Conservation (phyloP, 2,329 filamentous ascomycete species). For the Grosmannia huntii region DNA sequence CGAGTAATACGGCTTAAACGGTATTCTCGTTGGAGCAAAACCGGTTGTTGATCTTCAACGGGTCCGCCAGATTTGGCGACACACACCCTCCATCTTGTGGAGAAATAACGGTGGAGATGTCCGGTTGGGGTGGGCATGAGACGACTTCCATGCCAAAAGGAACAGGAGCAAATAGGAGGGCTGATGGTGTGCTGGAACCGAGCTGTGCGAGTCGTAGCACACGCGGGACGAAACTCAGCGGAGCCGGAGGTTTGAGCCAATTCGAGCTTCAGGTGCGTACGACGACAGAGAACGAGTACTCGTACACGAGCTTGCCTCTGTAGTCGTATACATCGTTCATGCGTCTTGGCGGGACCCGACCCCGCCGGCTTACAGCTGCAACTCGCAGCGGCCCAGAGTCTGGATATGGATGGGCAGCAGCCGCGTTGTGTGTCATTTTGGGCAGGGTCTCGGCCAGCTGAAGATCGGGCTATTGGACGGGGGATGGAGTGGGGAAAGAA, state of each 20-base stretch:
- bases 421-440: background rate
- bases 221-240: background rate
- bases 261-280: background rate
- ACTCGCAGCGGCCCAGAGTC: background rate
- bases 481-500: background rate
- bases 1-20: background rate
- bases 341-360: background rate
- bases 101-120: slow-evolving; percentile 1
- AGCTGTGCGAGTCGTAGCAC: no score
- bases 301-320: no score
- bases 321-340: background rate
- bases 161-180: background rate
- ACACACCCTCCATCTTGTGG: background rate
- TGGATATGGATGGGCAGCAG: no score
- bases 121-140: background rate
- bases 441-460: background rate
- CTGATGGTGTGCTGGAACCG: background rate
- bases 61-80: background rate
- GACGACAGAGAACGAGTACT: no score
- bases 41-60: background rate
- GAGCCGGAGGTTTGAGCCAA: background rate
- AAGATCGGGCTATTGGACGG: background rate
- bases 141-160: background rate
- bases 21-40: background rate
- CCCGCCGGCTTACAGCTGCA: background rate